Percentiles rank a stretch among this genome's conserved stretches.
phyloP scores from a whole-genome alignment of 805 yeast species.

The Lipomyces chichibuensis region DNA sequence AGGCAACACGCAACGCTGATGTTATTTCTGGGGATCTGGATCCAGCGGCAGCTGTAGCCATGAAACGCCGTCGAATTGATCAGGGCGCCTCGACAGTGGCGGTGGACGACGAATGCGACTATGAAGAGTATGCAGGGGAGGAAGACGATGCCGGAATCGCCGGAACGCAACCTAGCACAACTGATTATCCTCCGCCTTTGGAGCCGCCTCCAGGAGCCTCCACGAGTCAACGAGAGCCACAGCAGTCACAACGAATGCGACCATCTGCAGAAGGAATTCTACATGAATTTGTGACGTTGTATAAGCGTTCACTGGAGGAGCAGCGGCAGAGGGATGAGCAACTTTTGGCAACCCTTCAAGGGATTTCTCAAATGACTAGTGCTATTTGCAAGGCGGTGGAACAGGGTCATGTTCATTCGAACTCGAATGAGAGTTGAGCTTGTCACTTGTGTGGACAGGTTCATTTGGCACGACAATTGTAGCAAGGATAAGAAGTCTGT shows the following conservation, averaged over 20 bases:
- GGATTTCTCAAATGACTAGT: constrained; percentile 20
- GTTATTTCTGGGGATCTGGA: background rate
- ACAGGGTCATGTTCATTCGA: background rate
- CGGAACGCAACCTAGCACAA: background rate
- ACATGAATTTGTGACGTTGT: constrained; percentile 18
- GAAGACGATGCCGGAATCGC: background rate
- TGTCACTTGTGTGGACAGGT: background rate
- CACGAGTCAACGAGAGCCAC: background rate
- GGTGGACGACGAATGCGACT: background rate
- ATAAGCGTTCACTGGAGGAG: constrained; percentile 18
- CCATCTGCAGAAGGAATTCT: background rate
- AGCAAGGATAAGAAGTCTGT: background rate
- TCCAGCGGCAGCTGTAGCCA: background rate
- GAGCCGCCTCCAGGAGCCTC: background rate
- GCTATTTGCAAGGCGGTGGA: constrained; percentile 10
- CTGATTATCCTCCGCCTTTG: background rate
- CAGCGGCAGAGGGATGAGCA: constrained; percentile 25
- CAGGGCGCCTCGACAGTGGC: too few species aligned
- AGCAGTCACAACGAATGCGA: background rate
- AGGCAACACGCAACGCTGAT: background rate
- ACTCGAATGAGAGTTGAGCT: background rate
- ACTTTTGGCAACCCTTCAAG: constrained; percentile 9
- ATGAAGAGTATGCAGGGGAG: background rate
- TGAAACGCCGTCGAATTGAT: background rate
- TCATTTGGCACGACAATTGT: background rate